Evolutionary conservation across 1,284 basidiomycete genomes (phyloP).

Genomic region (Puccinia hordei): DNA sequence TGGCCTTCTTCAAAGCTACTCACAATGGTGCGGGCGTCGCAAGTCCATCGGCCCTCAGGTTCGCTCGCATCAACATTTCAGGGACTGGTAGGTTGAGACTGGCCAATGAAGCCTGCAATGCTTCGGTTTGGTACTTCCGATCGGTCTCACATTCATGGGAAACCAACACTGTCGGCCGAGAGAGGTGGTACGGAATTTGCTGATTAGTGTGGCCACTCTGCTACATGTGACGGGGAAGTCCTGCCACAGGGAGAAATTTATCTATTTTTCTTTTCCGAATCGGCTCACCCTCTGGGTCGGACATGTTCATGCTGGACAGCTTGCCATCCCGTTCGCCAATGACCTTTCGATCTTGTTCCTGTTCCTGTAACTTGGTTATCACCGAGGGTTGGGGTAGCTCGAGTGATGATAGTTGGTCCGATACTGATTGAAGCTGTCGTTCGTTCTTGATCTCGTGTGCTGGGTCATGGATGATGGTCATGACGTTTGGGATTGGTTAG

Average conservation of each 20-base stretch:
- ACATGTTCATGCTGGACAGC: constrained; percentile 45
- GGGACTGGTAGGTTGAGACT: constrained; percentile 56
- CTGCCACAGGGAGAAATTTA: neutral
- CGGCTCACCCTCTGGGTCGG: constrained; percentile 43
- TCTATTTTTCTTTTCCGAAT: neutral
- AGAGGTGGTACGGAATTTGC: neutral
- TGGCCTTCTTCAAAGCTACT: constrained; percentile 31
- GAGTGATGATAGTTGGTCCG: constrained; percentile 30
- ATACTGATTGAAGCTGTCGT: constrained; percentile 28
- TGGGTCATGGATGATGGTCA: constrained; percentile 33
- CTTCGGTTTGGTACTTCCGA: constrained; percentile 50
- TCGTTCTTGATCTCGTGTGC: constrained; percentile 19
- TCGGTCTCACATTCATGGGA: constrained; percentile 47
- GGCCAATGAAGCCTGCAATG: constrained; percentile 54
- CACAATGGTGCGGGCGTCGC: constrained; percentile 56
- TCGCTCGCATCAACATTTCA: constrained; percentile 56
- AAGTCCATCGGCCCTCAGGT: constrained; percentile 55
- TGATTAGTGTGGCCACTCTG: neutral
- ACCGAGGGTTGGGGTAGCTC: constrained; percentile 46
- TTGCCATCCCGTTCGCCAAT: constrained; percentile 48
- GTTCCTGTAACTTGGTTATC: constrained; percentile 30
- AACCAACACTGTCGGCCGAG: constrained; percentile 4
- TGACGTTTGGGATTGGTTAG: neutral
- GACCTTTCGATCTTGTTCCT: constrained; percentile 40
- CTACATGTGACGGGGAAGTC: no score